Conservation (phyloP, 176 grass and related monocot species). For the Pontederia crassipes region DNA sequence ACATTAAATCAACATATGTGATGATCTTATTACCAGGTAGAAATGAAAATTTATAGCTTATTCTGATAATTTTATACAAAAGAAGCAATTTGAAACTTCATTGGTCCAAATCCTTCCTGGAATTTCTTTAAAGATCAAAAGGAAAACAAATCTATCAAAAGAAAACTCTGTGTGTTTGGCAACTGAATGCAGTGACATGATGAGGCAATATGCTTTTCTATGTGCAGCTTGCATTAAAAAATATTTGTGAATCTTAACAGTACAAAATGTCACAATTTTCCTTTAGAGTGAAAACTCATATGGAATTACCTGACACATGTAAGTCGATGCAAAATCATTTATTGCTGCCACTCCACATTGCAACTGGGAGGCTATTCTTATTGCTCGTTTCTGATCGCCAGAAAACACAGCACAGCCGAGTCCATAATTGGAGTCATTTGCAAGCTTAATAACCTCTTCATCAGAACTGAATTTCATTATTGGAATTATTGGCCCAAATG, state of each 20-base stretch:
- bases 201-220: too few relatives aligned
- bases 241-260: background rate
- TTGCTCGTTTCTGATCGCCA: slow-evolving; percentile 71
- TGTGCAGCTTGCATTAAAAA: too few relatives aligned
- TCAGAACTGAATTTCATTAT: slow-evolving; percentile 92
- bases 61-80: too few relatives aligned
- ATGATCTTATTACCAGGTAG: too few relatives aligned
- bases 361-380: slow-evolving; percentile 78
- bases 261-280: slow-evolving; percentile 3
- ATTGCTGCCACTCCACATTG: slow-evolving; percentile 84
- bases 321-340: slow-evolving; percentile 94
- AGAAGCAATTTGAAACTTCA: too few relatives aligned
- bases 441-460: slow-evolving; percentile 78
- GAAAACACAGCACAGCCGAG: slow-evolving; percentile 96
- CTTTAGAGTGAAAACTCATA: background rate
- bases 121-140: too few relatives aligned
- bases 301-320: slow-evolving; percentile 87
- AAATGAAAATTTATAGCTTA: too few relatives aligned
- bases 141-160: too few relatives aligned
- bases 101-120: too few relatives aligned
- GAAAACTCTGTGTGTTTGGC: too few relatives aligned
- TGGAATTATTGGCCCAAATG: slow-evolving; percentile 88
- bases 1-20: too few relatives aligned
- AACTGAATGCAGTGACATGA: too few relatives aligned
- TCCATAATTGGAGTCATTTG: slow-evolving; percentile 92